Conservation (phyloP, 768 basidiomycete genomes). For the Trametes gibbosa region DNA sequence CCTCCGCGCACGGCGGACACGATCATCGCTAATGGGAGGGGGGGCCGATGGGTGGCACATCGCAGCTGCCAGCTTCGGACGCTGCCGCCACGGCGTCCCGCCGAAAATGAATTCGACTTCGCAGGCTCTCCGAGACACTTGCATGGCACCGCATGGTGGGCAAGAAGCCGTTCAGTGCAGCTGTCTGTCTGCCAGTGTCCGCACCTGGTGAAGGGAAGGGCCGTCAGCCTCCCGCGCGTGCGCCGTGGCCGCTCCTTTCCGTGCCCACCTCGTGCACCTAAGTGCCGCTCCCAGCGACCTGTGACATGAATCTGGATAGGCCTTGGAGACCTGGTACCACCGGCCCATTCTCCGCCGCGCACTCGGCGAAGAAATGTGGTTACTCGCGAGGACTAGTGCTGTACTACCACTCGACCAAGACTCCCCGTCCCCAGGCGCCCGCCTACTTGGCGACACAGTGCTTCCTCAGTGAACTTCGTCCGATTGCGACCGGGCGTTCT, state of each 20-base stretch:
- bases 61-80: too few species aligned
- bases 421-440: too few species aligned
- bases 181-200: too few species aligned
- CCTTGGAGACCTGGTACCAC: too few species aligned
- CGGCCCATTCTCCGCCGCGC: constrained; percentile 7
- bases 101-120: not conserved
- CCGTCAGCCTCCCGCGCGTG: not conserved
- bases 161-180: not conserved
- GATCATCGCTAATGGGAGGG: too few species aligned
- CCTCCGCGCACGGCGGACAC: not conserved
- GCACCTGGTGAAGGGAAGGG: not conserved
- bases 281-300: too few species aligned
- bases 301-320: too few species aligned
- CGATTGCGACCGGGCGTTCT: constrained; percentile 9
- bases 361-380: too few species aligned
- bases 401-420: too few species aligned
- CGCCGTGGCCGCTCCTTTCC: not conserved
- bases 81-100: not conserved
- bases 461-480: constrained; percentile 6
- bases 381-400: too few species aligned
- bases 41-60: too few species aligned
- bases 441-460: not conserved
- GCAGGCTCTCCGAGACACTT: not conserved
- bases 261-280: not conserved
- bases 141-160: not conserved